phyloP scores from a whole-genome alignment of 441 rosid genomes.

The Geranium incanum region DNA sequence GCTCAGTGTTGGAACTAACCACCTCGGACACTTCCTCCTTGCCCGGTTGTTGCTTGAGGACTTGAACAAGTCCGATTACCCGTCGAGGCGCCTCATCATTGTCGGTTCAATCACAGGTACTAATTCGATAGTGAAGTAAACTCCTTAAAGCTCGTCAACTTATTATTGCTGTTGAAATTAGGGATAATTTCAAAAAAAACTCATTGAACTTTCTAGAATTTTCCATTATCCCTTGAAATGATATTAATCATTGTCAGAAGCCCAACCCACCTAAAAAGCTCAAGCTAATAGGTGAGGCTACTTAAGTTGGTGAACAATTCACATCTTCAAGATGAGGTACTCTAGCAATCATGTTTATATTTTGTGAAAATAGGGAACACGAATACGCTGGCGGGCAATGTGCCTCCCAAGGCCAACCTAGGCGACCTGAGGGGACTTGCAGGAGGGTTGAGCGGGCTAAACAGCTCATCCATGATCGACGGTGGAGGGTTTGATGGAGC shows the following conservation, averaged over 20 bases:
- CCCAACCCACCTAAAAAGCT: no score
- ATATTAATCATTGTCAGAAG: no score
- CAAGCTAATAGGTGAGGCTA: no score
- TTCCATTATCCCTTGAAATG: no score
- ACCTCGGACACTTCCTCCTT: slow-evolving; percentile 78
- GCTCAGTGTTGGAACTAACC: slow-evolving; percentile 83
- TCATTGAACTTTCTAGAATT: no score
- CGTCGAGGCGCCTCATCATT: slow-evolving; percentile 57
- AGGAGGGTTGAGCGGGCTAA: slow-evolving; percentile 54
- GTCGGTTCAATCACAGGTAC: neutral
- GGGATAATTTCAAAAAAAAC: no score
- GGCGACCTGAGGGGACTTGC: slow-evolving; percentile 83
- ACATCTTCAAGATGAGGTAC: no score
- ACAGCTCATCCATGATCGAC: slow-evolving; percentile 74
- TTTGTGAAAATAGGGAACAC: neutral
- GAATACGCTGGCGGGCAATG: neutral
- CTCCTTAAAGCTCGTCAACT: neutral
- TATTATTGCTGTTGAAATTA: neutral
- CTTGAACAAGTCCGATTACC: slow-evolving; percentile 59
- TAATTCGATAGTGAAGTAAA: neutral
- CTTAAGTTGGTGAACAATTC: no score
- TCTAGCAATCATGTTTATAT: neutral
- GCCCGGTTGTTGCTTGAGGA: slow-evolving; percentile 70
- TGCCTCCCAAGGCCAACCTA: slow-evolving; percentile 23
- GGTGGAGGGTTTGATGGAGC: slow-evolving; percentile 94